Evolutionary conservation across 1,284 basidiomycete species (phyloP), one percentile per base, ranked within the genome.

Genomic region (Athelia sp.): DNA sequence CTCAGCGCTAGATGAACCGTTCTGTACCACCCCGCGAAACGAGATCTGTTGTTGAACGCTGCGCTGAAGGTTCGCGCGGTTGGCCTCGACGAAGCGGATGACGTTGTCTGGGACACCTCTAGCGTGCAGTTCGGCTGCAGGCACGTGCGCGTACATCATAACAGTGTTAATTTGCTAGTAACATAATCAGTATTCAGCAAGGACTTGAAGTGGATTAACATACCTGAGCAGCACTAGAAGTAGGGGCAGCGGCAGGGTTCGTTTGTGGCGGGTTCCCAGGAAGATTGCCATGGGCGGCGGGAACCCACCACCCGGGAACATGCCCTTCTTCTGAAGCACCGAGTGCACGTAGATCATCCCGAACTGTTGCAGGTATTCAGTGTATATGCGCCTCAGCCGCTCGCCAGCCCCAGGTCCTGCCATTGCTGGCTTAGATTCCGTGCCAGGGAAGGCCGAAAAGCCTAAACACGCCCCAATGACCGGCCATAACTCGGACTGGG

Each of bases 401-500:
- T 76, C 72, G 0, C 82, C 86, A 31, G 78, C 70, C 14, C 61
- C 78, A 3, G 84, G 84, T 2, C 78, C 80, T 15, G 75, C 74
- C 52, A 74, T 79, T 2, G 76, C 68, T 9, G 83, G 82, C 51
- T 84, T 78, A 1, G 65, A 60, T 2, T 77, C 77, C 9, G 63
- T 76, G 2, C 73, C 81, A 3, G 79, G 78, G 52, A 87, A 82
- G 46, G 79, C 71, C 2, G 81, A 72, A 56, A 82, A 81, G 4
- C 81, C 82, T 60, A 90, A 67, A 35, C 73, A 74, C 11, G 73
- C 85, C 11, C 78, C 87, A 52, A 90, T 77, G 43, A 81, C 65
- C 13, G 75, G 60, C 87, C 87, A 90, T 48, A 73, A 54, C 22
- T 86, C 82, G 38, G 74, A 75, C 50, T 68, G 61, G 17, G 68